Percentiles rank a stretch among this genome's conserved stretches.
Conservation (phyloP, 768 basidiomycete genomes). For the Tephrocybe sp. region DNA sequence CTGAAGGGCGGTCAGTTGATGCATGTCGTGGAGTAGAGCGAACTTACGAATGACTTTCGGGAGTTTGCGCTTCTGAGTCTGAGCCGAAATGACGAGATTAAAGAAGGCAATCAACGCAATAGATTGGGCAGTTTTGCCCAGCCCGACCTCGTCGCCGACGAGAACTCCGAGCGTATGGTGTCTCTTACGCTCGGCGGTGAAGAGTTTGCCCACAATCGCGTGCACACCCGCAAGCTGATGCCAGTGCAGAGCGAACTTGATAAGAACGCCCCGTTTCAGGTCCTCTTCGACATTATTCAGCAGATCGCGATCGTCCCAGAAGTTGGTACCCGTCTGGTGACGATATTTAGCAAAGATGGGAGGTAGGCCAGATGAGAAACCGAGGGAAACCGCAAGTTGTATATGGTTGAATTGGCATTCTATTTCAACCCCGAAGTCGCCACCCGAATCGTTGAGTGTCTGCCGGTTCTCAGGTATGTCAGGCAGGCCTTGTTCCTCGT, state of each 20-base stretch:
- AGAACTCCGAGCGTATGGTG: slow-evolving; percentile 16
- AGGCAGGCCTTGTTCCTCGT: too few relatives aligned
- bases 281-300: slow-evolving; percentile 19
- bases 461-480: too few relatives aligned
- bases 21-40: too few relatives aligned
- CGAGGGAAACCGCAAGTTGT: too few relatives aligned
- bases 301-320: too few relatives aligned
- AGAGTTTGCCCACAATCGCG: slow-evolving; percentile 18
- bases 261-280: neutral
- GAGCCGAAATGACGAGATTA: slow-evolving; percentile 7
- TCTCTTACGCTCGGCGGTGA: neutral
- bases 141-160: slow-evolving; percentile 29
- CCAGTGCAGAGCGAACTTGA: slow-evolving; percentile 20
- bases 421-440: too few relatives aligned
- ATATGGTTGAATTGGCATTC: too few relatives aligned
- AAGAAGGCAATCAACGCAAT: slow-evolving; percentile 22
- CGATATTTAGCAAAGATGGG: too few relatives aligned
- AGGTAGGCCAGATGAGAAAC: neutral
- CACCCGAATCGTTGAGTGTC: too few relatives aligned
- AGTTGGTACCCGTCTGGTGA: too few relatives aligned
- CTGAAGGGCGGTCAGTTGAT: too few relatives aligned
- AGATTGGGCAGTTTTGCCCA: slow-evolving; percentile 29
- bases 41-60: slow-evolving; percentile 8
- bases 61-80: neutral
- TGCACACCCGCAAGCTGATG: slow-evolving; percentile 26